A percentile compares a stretch with the other conserved stretches of the same genome.
phyloP scores from a whole-genome alignment of 495 filamentous ascomycete species.

The Neurospora sp. region DNA sequence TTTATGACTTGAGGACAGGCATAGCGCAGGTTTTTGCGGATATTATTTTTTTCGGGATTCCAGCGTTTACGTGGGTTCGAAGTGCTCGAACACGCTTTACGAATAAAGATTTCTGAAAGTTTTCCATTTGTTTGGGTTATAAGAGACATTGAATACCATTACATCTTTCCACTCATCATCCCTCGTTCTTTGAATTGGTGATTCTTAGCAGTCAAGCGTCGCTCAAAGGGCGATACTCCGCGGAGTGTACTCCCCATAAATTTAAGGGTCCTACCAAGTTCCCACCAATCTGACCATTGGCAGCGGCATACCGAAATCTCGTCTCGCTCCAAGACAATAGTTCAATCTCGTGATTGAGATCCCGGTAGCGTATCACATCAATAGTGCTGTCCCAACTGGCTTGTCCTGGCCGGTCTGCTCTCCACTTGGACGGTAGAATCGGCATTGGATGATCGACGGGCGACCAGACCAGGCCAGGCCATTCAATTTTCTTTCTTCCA shows the following conservation, averaged over 20 bases:
- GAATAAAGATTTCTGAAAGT: background rate
- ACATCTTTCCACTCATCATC: background rate
- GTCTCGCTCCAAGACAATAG: background rate
- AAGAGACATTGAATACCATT: background rate
- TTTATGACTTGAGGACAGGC: background rate
- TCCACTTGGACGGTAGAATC: background rate
- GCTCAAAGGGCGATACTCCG: background rate
- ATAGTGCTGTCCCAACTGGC: background rate
- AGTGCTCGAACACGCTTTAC: conserved; percentile 11
- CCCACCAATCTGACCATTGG: background rate
- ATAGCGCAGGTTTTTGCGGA: conserved; percentile 6
- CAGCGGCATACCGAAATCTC: background rate
- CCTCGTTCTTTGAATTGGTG: background rate
- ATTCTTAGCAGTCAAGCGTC: background rate
- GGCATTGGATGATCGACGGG: background rate
- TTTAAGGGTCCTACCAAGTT: background rate
- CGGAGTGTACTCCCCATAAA: background rate
- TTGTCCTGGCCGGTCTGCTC: background rate
- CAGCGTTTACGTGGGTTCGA: conserved; percentile 1
- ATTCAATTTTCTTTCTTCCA: background rate
- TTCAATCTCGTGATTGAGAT: background rate
- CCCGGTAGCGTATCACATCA: background rate
- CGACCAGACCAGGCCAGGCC: background rate
- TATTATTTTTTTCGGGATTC: background rate
- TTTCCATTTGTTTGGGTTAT: background rate